phyloP scores from a whole-genome alignment of 2,329 filamentous ascomycete species.

The Cryphonectria parasitica region DNA sequence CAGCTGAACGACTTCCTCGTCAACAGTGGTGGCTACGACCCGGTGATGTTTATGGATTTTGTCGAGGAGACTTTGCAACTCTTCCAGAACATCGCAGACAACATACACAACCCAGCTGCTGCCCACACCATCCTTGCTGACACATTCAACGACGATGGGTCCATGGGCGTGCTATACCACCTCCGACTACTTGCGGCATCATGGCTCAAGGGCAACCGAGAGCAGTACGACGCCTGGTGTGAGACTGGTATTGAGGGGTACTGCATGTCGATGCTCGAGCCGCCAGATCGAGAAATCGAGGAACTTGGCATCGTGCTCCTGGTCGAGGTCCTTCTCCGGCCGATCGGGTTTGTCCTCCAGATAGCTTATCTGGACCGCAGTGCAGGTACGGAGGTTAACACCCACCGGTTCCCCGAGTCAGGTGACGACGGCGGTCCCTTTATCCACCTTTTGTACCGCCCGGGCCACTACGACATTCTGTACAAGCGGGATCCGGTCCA shows the following conservation, averaged over 20 bases:
- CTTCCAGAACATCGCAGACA: constrained; percentile 64
- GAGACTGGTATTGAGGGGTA: constrained; percentile 66
- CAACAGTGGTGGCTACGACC: constrained; percentile 70
- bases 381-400: constrained; percentile 74
- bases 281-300: constrained; percentile 82
- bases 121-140: constrained; percentile 59
- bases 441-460: constrained; percentile 67
- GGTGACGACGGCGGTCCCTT: constrained; percentile 52
- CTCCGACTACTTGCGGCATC: constrained; percentile 80
- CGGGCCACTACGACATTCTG: constrained; percentile 90
- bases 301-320: constrained; percentile 82
- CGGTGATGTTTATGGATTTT: constrained; percentile 80
- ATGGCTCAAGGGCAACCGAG: constrained; percentile 77
- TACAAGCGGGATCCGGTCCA: constrained; percentile 54
- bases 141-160: constrained; percentile 73
- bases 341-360: constrained; percentile 78
- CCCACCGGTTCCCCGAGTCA: constrained; percentile 64
- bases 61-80: constrained; percentile 74
- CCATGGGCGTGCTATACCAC: constrained; percentile 84
- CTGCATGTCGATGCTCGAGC: constrained; percentile 72
- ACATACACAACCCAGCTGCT: constrained; percentile 62
- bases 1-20: constrained; percentile 73
- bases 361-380: constrained; percentile 92
- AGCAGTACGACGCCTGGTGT: constrained; percentile 72
- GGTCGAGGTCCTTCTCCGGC: constrained; percentile 77